Evolutionary conservation across 139 green algal species (phyloP).

Genomic region (Chlamydomonas incerta): DNA sequence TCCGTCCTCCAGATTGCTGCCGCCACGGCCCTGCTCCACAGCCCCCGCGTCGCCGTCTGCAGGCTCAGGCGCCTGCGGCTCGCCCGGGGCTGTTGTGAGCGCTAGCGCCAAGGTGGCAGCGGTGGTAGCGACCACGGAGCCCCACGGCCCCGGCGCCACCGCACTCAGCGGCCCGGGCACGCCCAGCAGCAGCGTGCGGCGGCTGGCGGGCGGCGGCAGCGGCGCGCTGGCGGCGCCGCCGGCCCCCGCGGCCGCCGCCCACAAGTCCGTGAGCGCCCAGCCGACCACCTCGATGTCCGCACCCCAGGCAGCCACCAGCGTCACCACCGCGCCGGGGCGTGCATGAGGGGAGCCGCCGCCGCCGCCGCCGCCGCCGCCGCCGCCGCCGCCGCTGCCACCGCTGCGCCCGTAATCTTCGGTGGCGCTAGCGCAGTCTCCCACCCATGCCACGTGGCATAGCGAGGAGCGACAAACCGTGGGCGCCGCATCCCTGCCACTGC

Average conservation of each 20-base stretch:
- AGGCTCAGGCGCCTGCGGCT: neutral
- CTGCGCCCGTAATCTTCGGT: too few relatives aligned
- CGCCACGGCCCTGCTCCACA: neutral
- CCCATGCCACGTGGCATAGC: slow-evolving; percentile 30
- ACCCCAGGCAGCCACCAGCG: slow-evolving; percentile 21
- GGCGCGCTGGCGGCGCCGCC: neutral
- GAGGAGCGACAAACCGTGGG: neutral
- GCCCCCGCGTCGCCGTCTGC: too few relatives aligned
- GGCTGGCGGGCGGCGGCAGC: neutral
- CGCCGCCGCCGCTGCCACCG: too few relatives aligned
- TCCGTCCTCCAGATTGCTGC: neutral
- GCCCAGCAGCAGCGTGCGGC: slow-evolving; percentile 23
- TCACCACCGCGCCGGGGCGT: neutral
- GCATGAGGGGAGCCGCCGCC: too few relatives aligned
- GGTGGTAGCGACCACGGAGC: neutral
- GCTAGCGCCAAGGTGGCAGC: slow-evolving; percentile 4
- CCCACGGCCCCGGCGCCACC: neutral
- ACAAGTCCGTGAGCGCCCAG: neutral
- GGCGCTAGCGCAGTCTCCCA: neutral
- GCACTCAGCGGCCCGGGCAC: slow-evolving; percentile 18
- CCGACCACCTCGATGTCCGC: slow-evolving; percentile 31
- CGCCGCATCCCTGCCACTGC: too few relatives aligned
- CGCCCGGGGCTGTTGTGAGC: neutral
- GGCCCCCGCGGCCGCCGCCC: neutral
- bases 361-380: too few relatives aligned